Base-by-base conservation (phyloP, 495 filamentous ascomycete genomes). In the Tuber brumale region DNA sequence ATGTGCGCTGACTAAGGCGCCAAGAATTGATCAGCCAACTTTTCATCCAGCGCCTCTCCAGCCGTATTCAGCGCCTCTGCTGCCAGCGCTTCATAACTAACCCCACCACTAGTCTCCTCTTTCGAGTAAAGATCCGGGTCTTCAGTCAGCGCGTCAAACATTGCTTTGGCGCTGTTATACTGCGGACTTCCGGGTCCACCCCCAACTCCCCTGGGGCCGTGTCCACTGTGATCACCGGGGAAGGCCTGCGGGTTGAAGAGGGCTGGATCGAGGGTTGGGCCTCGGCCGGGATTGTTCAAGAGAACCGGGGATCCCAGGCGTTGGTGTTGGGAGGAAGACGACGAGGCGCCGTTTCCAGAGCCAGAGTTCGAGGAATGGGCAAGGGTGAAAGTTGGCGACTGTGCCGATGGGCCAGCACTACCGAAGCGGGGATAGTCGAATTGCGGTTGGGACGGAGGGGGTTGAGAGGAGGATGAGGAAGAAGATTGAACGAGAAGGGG, bases 121-220 rank as follows among this genome's bases (percentile, higher is more conserved):
- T 81, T 82, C 39, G 70, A 61, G n/a, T 81, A 82, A 57, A 76
- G 70, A 48, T 82, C 80, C 4, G 80, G 48, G 74, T 83, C 81
- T 73, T 83, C 83, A 35, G 81, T 79, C 39, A 83, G 70, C 14
- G 81, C 70, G 27, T 83, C 81, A 75, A 83, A 83, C 75, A 83
- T 81, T 31, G 79, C 76, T 16, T 80, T 79, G 14, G 72, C 45
- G 37, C 75, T 57, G 57, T 41, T 78, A 37, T 80, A 80, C 69
- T 82, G 80, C n/a, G 81, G 77, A 45, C 77, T 82, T 18, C 75
- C 71, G 10, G n/a, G 51, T 1, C 51, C 51, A n/a, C 76, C 75
- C 18, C 79, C 75, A 57, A 73, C 76, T 10, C 66, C 74, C 37
- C 77, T 66, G 21, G 75, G 79, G 18, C 80, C 74, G 44, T 76